Base-by-base conservation (phyloP, 2,329 filamentous ascomycete species). In the Penicillium polonicum region DNA sequence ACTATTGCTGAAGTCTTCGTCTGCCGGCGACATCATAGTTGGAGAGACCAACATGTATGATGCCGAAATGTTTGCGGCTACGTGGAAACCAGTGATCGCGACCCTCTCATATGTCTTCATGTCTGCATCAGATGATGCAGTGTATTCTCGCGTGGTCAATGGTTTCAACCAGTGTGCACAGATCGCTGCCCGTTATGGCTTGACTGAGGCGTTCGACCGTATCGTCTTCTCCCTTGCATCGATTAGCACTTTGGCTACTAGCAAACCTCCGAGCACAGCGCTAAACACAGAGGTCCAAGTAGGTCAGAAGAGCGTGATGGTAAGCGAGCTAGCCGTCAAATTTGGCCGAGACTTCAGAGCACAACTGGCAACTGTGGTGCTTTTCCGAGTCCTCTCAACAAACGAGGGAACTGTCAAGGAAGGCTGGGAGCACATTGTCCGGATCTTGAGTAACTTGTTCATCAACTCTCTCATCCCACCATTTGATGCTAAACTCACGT, bases 31-130 rank as follows among this genome's bases (percentile, higher is more conserved):
- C 51, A 80, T 97, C 44, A 79, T 89, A 35, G 80, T 93, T 31
- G 95, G 92, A 72, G 84, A 96, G 65, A 96, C 93, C 5, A 97
- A 97, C 70, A 87, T 96, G 39, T 99, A 91, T 74, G 95, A 99
- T 74, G 91, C 92, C 4, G 92, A 99, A 71, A 97, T 99, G 91
- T 99, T 99, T 73, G 87, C 89, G 57, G 89, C 92, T 23, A 97
- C 92, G 0, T 99, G 95, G 94, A 92, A 86, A 71, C 93, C 95
- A 0, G 92, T 99, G 49, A 84, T 99, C 38, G 92, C 94, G 4
- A 97, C 95, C 0, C 80, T 99, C 54, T 95, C 94, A 13, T 99
- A 97, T 71, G 94, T 99, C 4, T 99, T 99, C 79, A 96, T 97
- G 88, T 97, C 93, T 36, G 95, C 95, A 17, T 96, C 92, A 0